Percentiles rank a stretch among this genome's conserved stretches.
Evolutionary conservation across 2,329 filamentous ascomycete genomes (phyloP).

Genomic region (Cladosporium sp.): DNA sequence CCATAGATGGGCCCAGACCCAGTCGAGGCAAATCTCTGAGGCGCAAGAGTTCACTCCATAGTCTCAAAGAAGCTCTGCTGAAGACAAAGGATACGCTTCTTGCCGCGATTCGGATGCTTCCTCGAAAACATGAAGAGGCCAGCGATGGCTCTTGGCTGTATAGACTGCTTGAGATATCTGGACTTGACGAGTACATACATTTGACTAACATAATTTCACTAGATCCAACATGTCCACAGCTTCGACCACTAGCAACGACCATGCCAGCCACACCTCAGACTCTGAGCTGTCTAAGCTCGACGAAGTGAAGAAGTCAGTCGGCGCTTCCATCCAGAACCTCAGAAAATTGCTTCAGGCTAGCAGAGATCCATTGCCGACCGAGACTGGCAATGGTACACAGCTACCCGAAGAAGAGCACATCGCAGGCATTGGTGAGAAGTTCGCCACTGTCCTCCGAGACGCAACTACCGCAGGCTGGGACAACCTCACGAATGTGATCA

Average conservation of each 20-base stretch:
- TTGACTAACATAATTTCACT: background rate
- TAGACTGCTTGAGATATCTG: background rate
- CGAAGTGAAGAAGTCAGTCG: conserved; percentile 25
- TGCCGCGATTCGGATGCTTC: background rate
- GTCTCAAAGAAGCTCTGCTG: conserved; percentile 5
- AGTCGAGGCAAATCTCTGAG: background rate
- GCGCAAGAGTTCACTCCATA: conserved; percentile 5
- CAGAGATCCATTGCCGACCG: conserved; percentile 36
- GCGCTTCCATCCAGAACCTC: conserved; percentile 30
- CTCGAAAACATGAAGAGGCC: background rate
- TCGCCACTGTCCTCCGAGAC: conserved; percentile 21
- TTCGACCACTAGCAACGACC: background rate
- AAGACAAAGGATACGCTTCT: conserved; percentile 9
- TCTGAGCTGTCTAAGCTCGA: conserved; percentile 31
- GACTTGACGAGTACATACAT: background rate
- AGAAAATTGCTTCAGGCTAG: conserved; percentile 34
- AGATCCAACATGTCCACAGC: conserved; percentile 10
- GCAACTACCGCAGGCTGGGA: conserved; percentile 20
- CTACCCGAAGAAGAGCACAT: conserved; percentile 33
- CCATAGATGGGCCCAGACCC: background rate
- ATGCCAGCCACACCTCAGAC: conserved; percentile 18
- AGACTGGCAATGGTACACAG: conserved; percentile 48
- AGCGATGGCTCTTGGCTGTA: background rate
- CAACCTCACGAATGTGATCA: conserved; percentile 1
- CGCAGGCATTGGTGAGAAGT: conserved; percentile 22